Percentiles rank a stretch among this genome's conserved stretches.
Conservation (phyloP, 202 grass and related monocot genomes). For the Schoenoplectus triqueter region DNA sequence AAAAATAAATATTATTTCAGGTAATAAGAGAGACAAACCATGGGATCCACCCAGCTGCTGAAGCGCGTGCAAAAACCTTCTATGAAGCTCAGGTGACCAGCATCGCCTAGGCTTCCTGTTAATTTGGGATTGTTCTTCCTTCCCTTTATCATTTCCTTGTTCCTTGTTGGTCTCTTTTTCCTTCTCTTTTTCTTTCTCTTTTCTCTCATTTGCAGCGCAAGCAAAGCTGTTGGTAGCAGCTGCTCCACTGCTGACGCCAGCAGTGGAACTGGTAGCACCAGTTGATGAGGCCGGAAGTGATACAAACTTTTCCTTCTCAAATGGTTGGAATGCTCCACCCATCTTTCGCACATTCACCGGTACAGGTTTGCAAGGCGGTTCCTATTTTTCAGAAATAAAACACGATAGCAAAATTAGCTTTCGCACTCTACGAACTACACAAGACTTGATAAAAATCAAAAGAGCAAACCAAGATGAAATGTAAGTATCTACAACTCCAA, state of each 20-base stretch:
- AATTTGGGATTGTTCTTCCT: constrained; percentile 48
- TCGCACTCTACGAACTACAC: neutral
- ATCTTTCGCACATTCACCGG: constrained; percentile 47
- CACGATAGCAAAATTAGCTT: neutral
- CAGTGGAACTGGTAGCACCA: constrained; percentile 47
- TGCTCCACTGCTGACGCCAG: constrained; percentile 40
- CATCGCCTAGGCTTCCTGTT: constrained; percentile 67
- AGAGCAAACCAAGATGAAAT: neutral
- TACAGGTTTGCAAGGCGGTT: constrained; percentile 59
- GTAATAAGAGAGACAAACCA: constrained; percentile 49
- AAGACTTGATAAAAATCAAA: neutral
- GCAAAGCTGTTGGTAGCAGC: neutral
- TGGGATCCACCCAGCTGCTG: constrained; percentile 85
- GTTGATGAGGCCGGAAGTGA: constrained; percentile 47
- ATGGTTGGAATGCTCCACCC: constrained; percentile 75
- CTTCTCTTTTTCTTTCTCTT: constrained; percentile 27
- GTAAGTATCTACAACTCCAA: neutral
- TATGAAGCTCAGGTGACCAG: constrained; percentile 87
- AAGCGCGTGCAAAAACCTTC: constrained; percentile 69
- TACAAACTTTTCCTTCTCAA: constrained; percentile 56
- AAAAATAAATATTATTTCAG: no score
- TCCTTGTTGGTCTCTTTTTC: neutral
- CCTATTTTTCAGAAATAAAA: constrained; percentile 41
- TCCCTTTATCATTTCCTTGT: constrained; percentile 41
- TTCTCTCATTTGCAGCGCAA: constrained; percentile 22